phyloP scores from a whole-genome alignment of 164 flowering plant species.

The Buxus sempervirens region DNA sequence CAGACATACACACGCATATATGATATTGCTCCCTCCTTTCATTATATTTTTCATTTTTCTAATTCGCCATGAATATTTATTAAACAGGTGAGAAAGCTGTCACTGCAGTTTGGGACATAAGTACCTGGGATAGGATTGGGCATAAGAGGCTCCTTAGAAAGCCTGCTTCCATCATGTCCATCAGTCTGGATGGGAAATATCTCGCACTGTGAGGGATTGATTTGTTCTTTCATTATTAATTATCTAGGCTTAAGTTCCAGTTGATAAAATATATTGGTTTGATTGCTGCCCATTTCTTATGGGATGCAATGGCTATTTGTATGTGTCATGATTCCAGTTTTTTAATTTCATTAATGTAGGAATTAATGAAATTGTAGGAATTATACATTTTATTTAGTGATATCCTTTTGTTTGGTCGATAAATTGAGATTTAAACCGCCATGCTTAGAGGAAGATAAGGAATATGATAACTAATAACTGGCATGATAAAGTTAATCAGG shows the following conservation, averaged over 20 bases:
- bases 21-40: background rate
- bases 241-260: background rate
- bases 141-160: constrained; percentile 68
- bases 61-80: constrained; percentile 7
- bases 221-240: background rate
- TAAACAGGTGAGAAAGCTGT: constrained; percentile 62
- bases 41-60: constrained; percentile 3
- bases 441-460: too few species aligned
- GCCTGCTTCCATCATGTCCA: constrained; percentile 70
- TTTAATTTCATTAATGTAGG: too few species aligned
- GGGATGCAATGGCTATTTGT: too few species aligned
- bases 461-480: too few species aligned
- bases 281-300: background rate
- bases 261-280: background rate
- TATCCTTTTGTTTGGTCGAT: too few species aligned
- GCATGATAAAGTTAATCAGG: too few species aligned
- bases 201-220: constrained; percentile 73
- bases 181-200: constrained; percentile 92
- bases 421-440: too few species aligned
- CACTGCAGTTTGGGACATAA: constrained; percentile 82
- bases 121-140: constrained; percentile 90
- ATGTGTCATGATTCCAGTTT: too few species aligned
- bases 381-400: too few species aligned
- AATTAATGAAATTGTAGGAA: too few species aligned
- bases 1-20: too few species aligned